Percentiles rank a stretch among this genome's conserved stretches.
These are phyloP conservation scores for Vigna trinervia DNA, from an alignment of 306 rosid genomes.

Conservation along the genomic window DNA sequence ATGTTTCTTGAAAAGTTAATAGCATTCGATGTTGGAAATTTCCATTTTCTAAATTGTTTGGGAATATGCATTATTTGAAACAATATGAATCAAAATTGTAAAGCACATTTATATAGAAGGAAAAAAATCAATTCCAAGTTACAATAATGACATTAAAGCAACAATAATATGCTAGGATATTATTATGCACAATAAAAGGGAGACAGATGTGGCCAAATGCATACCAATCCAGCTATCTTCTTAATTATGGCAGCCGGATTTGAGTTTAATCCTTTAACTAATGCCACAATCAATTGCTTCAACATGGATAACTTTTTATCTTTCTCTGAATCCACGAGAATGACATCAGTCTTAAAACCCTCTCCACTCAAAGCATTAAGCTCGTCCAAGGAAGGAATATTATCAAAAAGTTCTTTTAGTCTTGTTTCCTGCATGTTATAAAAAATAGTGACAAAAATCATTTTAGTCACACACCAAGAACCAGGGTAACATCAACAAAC, in stretches of 20 bases:
- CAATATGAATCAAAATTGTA: slow-evolving; percentile 31
- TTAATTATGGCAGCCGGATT: slow-evolving; percentile 89
- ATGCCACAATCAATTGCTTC: slow-evolving; percentile 81
- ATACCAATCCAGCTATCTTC: slow-evolving; percentile 96
- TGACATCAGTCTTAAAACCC: slow-evolving; percentile 83
- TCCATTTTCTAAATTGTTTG: slow-evolving; percentile 12
- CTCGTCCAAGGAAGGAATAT: slow-evolving; percentile 87
- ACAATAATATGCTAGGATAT: slow-evolving; percentile 7
- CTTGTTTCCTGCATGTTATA: slow-evolving; percentile 76
- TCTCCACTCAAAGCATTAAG: slow-evolving; percentile 80
- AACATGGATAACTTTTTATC: slow-evolving; percentile 94
- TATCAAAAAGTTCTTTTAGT: slow-evolving; percentile 81
- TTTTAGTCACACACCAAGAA: slow-evolving; percentile 28
- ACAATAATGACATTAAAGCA: slow-evolving; percentile 25
- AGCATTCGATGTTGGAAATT: not conserved
- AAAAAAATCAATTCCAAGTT: slow-evolving; percentile 4
- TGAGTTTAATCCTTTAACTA: slow-evolving; percentile 91
- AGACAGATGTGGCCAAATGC: slow-evolving; percentile 38
- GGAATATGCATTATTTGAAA: slow-evolving; percentile 27
- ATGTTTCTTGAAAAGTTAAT: slow-evolving; percentile 22
- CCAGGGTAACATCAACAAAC: slow-evolving; percentile 24
- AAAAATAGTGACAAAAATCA: slow-evolving; percentile 38
- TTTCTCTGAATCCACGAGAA: slow-evolving; percentile 87
- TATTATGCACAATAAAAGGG: not conserved
- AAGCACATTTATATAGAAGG: slow-evolving; percentile 16